phyloP scores from a whole-genome alignment of 495 filamentous ascomycete species.

The Hypoxylon trugodes region DNA sequence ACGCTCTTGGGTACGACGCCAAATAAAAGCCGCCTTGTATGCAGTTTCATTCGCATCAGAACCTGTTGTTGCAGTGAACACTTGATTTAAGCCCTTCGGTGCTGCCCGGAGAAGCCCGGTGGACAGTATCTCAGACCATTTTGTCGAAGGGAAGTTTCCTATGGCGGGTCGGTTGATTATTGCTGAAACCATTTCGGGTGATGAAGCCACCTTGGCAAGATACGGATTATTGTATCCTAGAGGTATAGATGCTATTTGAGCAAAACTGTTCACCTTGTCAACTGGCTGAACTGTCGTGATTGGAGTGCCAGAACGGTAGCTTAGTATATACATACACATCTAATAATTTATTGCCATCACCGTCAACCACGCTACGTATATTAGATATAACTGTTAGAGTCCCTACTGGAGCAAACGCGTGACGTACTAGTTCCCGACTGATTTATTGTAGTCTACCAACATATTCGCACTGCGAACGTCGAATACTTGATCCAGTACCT shows the following conservation, averaged over 20 bases:
- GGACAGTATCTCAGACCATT: background rate
- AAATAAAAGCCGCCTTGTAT: background rate
- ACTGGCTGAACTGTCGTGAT: too few species aligned
- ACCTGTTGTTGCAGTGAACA: background rate
- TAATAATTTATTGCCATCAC: background rate
- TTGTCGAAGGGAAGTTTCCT: background rate
- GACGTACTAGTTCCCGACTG: background rate
- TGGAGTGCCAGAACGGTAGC: too few species aligned
- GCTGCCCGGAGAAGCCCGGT: background rate
- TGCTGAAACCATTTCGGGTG: background rate
- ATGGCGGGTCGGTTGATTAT: background rate
- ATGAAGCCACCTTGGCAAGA: background rate
- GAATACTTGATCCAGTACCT: background rate
- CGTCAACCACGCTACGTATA: background rate
- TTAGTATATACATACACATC: too few species aligned
- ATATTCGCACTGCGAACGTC: background rate
- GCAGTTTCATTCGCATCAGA: background rate
- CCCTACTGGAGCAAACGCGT: background rate
- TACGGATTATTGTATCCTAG: background rate
- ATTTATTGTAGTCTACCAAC: background rate
- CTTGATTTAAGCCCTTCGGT: background rate
- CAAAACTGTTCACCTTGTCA: too few species aligned
- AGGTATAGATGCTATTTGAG: constrained; percentile 1
- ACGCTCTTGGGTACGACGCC: background rate
- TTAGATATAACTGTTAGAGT: background rate